phyloP scores from a whole-genome alignment of 2,329 filamentous ascomycete species.

The Xylariaceae sp. region DNA sequence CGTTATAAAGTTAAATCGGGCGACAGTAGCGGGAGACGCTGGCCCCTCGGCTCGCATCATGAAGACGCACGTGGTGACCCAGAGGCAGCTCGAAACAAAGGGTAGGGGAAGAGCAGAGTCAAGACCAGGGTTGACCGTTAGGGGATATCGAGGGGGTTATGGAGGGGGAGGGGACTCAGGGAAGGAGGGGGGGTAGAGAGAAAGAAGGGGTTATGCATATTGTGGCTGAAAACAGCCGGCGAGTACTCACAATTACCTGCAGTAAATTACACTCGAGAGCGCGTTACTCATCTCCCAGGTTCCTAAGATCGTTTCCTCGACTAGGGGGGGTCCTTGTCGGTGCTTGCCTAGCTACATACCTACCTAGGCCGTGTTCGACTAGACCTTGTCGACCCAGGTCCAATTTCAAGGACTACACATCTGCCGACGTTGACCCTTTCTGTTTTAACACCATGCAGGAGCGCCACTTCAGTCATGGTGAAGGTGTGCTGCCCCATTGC shows the following conservation, averaged over 20 bases:
- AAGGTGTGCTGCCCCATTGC: slow-evolving; percentile 10
- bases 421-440: slow-evolving; percentile 13
- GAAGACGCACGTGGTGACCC: slow-evolving; percentile 10
- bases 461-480: slow-evolving; percentile 17
- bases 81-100: not conserved
- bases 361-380: not conserved
- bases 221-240: slow-evolving; percentile 17
- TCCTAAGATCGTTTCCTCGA: slow-evolving; percentile 11
- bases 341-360: too few relatives aligned
- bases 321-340: too few relatives aligned
- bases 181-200: not conserved
- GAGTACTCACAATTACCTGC: slow-evolving; percentile 11
- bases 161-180: slow-evolving; percentile 1
- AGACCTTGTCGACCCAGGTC: too few relatives aligned
- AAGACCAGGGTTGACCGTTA: not conserved
- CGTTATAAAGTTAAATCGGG: slow-evolving; percentile 14
- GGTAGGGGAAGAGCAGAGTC: not conserved
- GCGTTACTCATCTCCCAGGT: too few relatives aligned
- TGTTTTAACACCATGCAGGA: slow-evolving; percentile 17
- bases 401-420: too few relatives aligned
- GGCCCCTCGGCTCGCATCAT: slow-evolving; percentile 11
- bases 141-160: not conserved
- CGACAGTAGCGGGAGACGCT: slow-evolving; percentile 11
- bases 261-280: too few relatives aligned
- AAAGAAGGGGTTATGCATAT: slow-evolving; percentile 3